Base-by-base conservation (phyloP, 768 basidiomycete genomes). In the Boletus vinaceobasis region DNA sequence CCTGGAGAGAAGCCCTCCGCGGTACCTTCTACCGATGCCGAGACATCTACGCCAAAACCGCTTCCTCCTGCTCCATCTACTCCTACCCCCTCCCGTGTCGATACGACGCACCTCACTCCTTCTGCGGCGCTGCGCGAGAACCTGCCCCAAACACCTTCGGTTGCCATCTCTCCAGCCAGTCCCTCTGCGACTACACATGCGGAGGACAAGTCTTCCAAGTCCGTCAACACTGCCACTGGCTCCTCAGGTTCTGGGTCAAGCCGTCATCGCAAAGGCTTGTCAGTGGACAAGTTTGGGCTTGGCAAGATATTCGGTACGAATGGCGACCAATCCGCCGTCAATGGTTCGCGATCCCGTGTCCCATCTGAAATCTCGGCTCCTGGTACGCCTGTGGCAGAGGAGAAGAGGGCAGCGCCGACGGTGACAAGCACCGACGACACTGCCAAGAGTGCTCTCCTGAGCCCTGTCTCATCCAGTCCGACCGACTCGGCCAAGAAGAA, bases 201-300 rank as follows among this genome's bases (percentile, higher is more conserved):
- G 7, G 70, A 65, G 42, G 68, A 73, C 49, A 66, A 53, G 26
- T 70, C 64, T 15, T 65, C 58, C 35, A 64, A 61, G 43, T 73
- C 72, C 9, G 47, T 67, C 48, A 67, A 64, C 7, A 62, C 60
- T 35, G 59, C 59, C n/a, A 60, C 68, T 32, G 57, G 61, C 53
- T 74, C 58, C 55, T 75, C 68, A 40, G 77, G 76, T 17, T 73
- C 75, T 32, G 74, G 74, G 17, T 69, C 74, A 36, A 76, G 79
- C 52, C 79, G 85, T 23, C 83, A 86, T 59, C 77, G 79, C 54
- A 84, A 84, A 60, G 88, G 87, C 9, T 73, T 88, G 56, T 90
- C 89, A 4, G 73, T 91, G 60, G 90, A 92, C 75, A 87, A 86
- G 68, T 83, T 92, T 60, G 87, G 86, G 10, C 76, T 93, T 3